Base-by-base conservation (phyloP, 495 filamentous ascomycete species). In the Aspergillus bridgeri region DNA sequence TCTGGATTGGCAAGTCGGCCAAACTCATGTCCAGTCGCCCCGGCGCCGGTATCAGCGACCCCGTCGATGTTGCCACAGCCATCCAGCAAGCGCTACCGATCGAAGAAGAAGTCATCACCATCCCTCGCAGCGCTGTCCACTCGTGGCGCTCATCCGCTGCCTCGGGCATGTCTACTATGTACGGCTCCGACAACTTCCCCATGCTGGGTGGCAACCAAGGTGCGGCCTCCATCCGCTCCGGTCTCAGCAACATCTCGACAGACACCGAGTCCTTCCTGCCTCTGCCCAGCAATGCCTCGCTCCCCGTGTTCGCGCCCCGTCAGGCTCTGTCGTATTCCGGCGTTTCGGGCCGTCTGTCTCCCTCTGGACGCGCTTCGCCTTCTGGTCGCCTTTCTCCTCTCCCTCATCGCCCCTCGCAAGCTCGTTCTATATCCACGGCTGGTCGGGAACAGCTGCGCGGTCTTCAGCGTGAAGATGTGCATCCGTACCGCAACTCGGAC, bases 1-100 rank as follows among this genome's bases (percentile, higher is more conserved):
- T 85, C 20, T 87, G 84, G 84, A 79, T 86, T 33, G 80, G 80
- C 33, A 85, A 85, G 65, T 68, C 70, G 7, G 62, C 63, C 22
- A 76, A 76, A 49, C 64, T 71, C 57, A 77, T 75, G 69, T 68
- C 71, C 42, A 70, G 54, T 20, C 67, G 71, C 15, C 57, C 60
- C 7, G 65, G 61, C 11, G 72, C 63, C 42, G 60, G 63, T 25
- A 53, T 60, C 6, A 61, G 59, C 38, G 73, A 73, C 45, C 69
- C 66, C 0, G 48, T 60, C 0, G 68, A 72, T 43, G 57, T 72
- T 24, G 62, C 65, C 50, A 57, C 65, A 0, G 69, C 66, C 42
- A 57, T 70, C 11, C 60, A 69, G n/a, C 64, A 67, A 44, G 61
- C 64, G n/a, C 60, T 67, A 2, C 54, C 69, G 0, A 67, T 73